These are phyloP conservation scores for Ceratopteris richardii DNA, from an alignment of 75 land plant species.

Conservation along the genomic window DNA sequence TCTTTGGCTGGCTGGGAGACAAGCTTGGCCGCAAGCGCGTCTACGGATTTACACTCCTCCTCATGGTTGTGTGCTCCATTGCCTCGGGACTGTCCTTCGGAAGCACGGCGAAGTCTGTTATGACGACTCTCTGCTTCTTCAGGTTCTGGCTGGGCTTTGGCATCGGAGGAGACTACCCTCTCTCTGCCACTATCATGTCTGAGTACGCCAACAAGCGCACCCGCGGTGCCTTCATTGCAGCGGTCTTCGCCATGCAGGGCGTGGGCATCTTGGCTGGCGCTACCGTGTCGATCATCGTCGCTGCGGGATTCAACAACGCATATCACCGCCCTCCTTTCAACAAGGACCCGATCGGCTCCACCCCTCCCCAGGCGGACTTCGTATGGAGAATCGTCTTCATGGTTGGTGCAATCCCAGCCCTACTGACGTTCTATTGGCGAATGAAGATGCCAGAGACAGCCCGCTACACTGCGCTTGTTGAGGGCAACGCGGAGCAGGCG, in stretches of 20 bases:
- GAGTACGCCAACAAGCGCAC: no score
- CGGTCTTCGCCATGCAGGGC: slow-evolving; percentile 50
- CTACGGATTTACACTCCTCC: no score
- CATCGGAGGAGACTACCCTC: no score
- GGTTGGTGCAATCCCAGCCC: no score
- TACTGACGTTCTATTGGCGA: no score
- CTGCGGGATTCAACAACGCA: slow-evolving; percentile 20
- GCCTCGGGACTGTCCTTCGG: slow-evolving; percentile 38
- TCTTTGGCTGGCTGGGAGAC: no score
- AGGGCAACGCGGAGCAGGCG: slow-evolving; percentile 31
- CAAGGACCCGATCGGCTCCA: slow-evolving; percentile 24
- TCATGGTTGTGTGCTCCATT: no score
- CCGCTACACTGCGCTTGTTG: slow-evolving; percentile 47
- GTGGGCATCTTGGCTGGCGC: no score
- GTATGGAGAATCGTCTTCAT: no score
- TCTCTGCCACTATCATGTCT: slow-evolving; percentile 24
- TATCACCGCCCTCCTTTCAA: slow-evolving; percentile 16
- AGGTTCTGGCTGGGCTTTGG: slow-evolving; percentile 35
- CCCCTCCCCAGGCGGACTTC: slow-evolving; percentile 26
- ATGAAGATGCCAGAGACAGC: slow-evolving; percentile 71
- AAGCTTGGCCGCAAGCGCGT: slow-evolving; percentile 28
- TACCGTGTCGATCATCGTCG: slow-evolving; percentile 28
- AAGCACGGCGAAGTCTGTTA: slow-evolving; percentile 19
- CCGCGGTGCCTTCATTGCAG: slow-evolving; percentile 49
- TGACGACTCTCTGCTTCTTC: slow-evolving; percentile 36